Evolutionary conservation across 2,329 filamentous ascomycete species (phyloP), one percentile per base, ranked within the genome.

Genomic region (Raffaelea arxii): DNA sequence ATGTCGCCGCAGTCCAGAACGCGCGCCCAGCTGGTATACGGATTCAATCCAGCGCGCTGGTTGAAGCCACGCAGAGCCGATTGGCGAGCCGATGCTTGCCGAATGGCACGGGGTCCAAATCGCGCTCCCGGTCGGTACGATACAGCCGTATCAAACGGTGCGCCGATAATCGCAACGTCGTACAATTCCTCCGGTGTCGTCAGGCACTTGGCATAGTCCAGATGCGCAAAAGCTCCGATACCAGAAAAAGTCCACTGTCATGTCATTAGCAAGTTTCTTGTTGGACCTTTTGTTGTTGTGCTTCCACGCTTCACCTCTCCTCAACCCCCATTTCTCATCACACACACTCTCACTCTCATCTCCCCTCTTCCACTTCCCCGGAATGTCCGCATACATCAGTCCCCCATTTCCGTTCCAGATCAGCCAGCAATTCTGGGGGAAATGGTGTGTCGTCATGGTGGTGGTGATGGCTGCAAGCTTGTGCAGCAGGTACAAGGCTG

Each of bases 1-100:
- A 95, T 88, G 61, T 95, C 90, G 41, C 90, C 90, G 62, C 90
- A 96, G 69, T 96, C 90, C 43, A 91, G 70, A 49, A 95, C 78
- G 35, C 69, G 79, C 1, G 86, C 84, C 84, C 85, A 91, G 46
- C 76, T 83, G 36, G 71, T 69, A 66, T 92, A 95, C 0, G 90
- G 88, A 63, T 95, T 96, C 54, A 95, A 75, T 35, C 74, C 75
- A 2, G 87, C 88, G 21, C 88, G 80, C 2, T 84, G 78, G 65
- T 95, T 95, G 74, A 85, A 89, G 59, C 84, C 84, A 37, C 87
- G 78, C 62, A 84, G 86, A 3, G 80, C 75, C 14, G 84, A 87
- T 65, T 95, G 89, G 19, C 89, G 80, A 7, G 82, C 75, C 25
- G 86, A 91, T 36, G 87, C 89, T 35, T 86, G 82, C 47, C 90